Evolutionary conservation across 148 eudicot genomes (phyloP), one percentile per base, ranked within the genome.

Genomic region (Camellia granthamiana): DNA sequence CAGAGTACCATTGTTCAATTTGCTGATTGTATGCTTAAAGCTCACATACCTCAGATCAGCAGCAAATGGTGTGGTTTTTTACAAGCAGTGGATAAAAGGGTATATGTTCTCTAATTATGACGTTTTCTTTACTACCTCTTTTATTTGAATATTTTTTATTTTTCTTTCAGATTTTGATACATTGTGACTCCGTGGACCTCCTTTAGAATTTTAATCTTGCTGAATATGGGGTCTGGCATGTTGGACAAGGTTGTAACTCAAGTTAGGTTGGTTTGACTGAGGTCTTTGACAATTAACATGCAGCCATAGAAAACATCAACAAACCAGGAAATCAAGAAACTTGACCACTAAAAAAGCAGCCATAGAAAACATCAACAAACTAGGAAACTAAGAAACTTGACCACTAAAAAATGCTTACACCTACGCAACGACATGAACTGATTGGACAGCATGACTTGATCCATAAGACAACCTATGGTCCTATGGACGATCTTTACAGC

Each of bases 1-100:
- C 95, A 92, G 80, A 88, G 93, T 88, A 85, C 90, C 46, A 84
- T 91, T 64, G 72, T 89, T 63, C 84, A 90, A 70, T 96, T 96
- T 89, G 71, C 90, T 77, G 90, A 87, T 69, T 85, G 79, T 79
- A 46, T 96, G 68, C 83, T 90, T 61, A 84, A 84, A 85, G 75
- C 67, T 76, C 75, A 72, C 41, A 76, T 75, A 44, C 90, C 92
- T 19, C 67, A 41, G 46, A 52, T 83, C 65, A 83, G 74, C 79
- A 89, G 84, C 77, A 86, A 87, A 78, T 92, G 97, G 98, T 80
- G 69, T 73, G 79, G 79, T 74, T 79, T 85, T 82, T 81, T 96
- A 58, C 84, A 83, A 78, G 90, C 88, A 75, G 64, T 90, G 80
- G 86, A 96, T 80, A 84, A 77, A 83, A 85, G 79, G 92, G 99